These are phyloP conservation scores for Candida ponderosae DNA, from an alignment of 805 yeast species.

Conservation along the genomic window DNA sequence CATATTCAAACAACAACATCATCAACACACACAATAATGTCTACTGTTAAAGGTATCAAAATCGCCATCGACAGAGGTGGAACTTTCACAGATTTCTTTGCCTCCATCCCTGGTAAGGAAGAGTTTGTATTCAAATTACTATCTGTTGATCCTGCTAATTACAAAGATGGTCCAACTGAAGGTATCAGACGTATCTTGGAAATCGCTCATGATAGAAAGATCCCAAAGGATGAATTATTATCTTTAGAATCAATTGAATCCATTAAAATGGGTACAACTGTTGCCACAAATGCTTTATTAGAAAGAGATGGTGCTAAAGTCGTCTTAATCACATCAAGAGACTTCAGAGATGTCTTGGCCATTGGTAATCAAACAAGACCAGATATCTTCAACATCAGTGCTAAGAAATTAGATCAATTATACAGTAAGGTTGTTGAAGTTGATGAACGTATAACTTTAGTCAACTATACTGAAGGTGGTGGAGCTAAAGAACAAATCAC, in stretches of 20 bases:
- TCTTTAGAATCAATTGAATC: slow-evolving; percentile 24
- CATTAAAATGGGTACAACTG: slow-evolving; percentile 38
- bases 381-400: slow-evolving; percentile 35
- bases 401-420: slow-evolving; percentile 33
- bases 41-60: not conserved
- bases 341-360: slow-evolving; percentile 35
- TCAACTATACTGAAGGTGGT: slow-evolving; percentile 41
- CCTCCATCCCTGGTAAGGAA: slow-evolving; percentile 34
- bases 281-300: slow-evolving; percentile 41
- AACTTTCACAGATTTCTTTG: slow-evolving; percentile 39
- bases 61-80: slow-evolving; percentile 24
- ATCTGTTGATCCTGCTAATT: slow-evolving; percentile 35
- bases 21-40: not conserved
- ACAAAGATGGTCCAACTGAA: slow-evolving; percentile 38
- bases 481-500: slow-evolving; percentile 23
- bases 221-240: slow-evolving; percentile 19
- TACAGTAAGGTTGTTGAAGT: slow-evolving; percentile 33
- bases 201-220: slow-evolving; percentile 14
- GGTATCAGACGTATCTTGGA: slow-evolving; percentile 35
- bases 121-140: slow-evolving; percentile 30
- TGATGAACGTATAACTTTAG: slow-evolving; percentile 50
- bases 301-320: slow-evolving; percentile 39
- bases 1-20: not conserved
- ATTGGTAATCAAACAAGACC: slow-evolving; percentile 44
- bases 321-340: slow-evolving; percentile 35